Percentiles rank a stretch among this genome's conserved stretches.
Evolutionary conservation across 1,284 basidiomycete species (phyloP).

Genomic region (Boletellus dicymbophilus): DNA sequence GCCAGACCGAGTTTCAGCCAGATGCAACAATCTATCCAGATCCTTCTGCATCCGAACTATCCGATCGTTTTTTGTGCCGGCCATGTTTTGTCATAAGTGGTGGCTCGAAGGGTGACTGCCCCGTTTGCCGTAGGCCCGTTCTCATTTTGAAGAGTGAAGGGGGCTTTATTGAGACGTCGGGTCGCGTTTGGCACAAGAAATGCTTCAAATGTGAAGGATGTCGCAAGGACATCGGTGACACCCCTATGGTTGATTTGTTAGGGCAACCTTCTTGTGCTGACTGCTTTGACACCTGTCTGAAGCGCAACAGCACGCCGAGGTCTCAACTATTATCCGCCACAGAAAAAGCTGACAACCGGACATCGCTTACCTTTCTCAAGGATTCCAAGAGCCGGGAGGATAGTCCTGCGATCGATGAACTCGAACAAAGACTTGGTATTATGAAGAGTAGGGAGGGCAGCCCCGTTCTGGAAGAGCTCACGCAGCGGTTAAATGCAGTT

Average conservation of each 20-base stretch:
- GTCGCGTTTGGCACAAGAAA: conserved; percentile 73
- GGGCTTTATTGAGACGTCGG: conserved; percentile 68
- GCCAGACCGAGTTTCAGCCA: conserved; percentile 64
- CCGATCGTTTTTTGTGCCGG: conserved; percentile 67
- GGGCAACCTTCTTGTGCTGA: conserved; percentile 75
- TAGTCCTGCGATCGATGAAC: conserved; percentile 57
- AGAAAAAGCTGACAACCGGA: conserved; percentile 33
- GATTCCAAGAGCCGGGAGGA: conserved; percentile 44
- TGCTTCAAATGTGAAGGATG: conserved; percentile 78
- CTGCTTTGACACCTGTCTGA: conserved; percentile 75
- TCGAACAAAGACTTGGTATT: conserved; percentile 58
- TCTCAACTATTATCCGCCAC: conserved; percentile 28
- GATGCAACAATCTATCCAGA: conserved; percentile 84
- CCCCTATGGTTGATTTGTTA: conserved; percentile 78
- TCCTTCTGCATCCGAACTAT: conserved; percentile 43
- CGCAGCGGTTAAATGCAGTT: conserved; percentile 50
- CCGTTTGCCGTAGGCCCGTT: conserved; percentile 64
- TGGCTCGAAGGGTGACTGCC: conserved; percentile 74
- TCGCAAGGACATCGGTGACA: conserved; percentile 66
- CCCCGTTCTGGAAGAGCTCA: conserved; percentile 60
- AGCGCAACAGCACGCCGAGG: conserved; percentile 49
- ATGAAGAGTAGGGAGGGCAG: conserved; percentile 58
- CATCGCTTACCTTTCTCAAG: conserved; percentile 41
- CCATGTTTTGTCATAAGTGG: conserved; percentile 69
- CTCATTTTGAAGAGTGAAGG: conserved; percentile 75